A percentile compares a stretch with the other conserved stretches of the same genome.
These are phyloP conservation scores for Boletus vermiculosoides DNA, from an alignment of 768 basidiomycete genomes.

Conservation along the genomic window DNA sequence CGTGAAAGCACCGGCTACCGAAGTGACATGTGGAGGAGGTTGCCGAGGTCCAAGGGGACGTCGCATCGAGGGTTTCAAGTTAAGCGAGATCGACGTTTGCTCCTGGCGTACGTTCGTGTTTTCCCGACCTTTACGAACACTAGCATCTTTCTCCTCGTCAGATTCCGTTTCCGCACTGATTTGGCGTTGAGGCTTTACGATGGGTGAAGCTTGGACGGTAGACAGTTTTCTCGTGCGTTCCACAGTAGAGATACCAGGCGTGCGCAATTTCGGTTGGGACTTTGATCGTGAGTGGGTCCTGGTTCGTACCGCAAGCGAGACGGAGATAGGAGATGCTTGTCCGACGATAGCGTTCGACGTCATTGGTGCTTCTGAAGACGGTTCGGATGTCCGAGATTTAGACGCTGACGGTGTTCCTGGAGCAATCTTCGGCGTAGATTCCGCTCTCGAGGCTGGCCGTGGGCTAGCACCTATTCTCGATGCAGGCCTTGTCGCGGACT, in stretches of 20 bases:
- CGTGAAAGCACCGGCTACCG: not conserved
- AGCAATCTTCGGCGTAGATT: not conserved
- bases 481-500: constrained; percentile 15
- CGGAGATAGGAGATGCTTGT: not conserved
- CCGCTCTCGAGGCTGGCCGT: constrained; percentile 17
- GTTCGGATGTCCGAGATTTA: not conserved
- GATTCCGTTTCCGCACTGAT: constrained; percentile 10
- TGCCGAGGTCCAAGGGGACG: constrained; percentile 24
- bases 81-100: constrained; percentile 19
- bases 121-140: not conserved
- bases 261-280: constrained; percentile 37
- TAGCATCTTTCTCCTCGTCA: not conserved
- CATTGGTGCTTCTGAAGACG: not conserved
- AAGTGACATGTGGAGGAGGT: constrained; percentile 16
- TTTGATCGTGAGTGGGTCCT: constrained; percentile 28
- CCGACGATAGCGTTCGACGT: not conserved
- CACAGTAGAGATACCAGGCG: constrained; percentile 3
- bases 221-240: constrained; percentile 26
- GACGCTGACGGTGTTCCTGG: not conserved
- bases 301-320: not conserved
- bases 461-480: constrained; percentile 19
- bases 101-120: not conserved
- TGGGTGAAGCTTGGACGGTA: constrained; percentile 31
- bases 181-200: constrained; percentile 14
- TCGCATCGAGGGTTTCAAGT: constrained; percentile 25